Evolutionary conservation across 371 early-diverging fungal species (phyloP), one percentile per base, ranked within the genome.

Genomic region (Lichtheimia hyalospora): DNA sequence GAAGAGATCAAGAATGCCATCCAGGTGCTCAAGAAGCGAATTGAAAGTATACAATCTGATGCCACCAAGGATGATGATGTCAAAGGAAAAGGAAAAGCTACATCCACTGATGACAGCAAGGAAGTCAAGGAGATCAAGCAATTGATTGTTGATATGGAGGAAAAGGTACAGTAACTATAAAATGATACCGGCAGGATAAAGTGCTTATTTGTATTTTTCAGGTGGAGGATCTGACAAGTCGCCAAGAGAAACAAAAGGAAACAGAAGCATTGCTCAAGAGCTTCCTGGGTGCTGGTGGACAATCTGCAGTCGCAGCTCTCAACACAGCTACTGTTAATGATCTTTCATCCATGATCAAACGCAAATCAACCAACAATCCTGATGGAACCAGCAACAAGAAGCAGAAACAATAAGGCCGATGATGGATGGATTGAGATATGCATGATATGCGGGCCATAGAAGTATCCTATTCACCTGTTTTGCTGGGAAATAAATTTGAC

Each of bases 1-100:
- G 82, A 83, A 24, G 82, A 89, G 52, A 77, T 87, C 14, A 65
- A 81, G 53, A 74, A 74, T 50, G 88, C 89, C 0, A 70, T 82
- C 14, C 63, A 56, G 3, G 89, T 87, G 2, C 63, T 92, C 18
- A 71, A 83, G 28, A 75, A 73, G 39, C 79, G 86, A 49, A 68
- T 82, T 16, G 57, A 67, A 16, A 60, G 51, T 13, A 18, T 46
- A 21, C 46, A 46, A 10, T 3, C 46, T 46, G 21, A 18, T 7
- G 52, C 85, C 23, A 55, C 71, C 23, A 62, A 60, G 2, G 16
- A 62, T 12, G 50, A 50, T 15, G 48, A 63, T 3, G 74, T 67
- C 46, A 44, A 75, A 60, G 62, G 82, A 60, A 64, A 76, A 63
- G 71, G 75, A 23, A 73, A 70, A 40, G 49, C 52, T 43, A 59